phyloP scores from a whole-genome alignment of 2,329 filamentous ascomycete species.

The Bipolaris victoriae region DNA sequence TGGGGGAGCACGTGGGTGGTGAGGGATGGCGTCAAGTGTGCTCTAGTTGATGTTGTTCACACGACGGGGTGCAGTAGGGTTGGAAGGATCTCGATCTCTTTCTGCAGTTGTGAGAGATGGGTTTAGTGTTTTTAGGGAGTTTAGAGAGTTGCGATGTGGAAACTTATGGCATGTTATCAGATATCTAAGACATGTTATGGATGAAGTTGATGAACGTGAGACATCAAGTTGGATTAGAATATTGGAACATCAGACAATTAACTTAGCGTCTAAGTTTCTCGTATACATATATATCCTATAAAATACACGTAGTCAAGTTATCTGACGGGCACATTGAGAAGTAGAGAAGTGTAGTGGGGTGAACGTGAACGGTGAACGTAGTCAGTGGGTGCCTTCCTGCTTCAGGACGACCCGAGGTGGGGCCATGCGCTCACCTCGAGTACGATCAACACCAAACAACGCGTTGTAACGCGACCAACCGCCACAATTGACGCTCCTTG shows the following conservation, averaged over 20 bases:
- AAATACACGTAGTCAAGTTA: neutral
- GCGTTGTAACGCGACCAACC: slow-evolving; percentile 10
- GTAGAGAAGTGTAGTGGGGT: neutral
- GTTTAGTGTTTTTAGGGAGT: too few species aligned
- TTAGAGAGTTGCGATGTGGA: too few species aligned
- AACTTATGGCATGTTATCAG: too few species aligned
- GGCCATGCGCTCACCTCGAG: slow-evolving; percentile 12
- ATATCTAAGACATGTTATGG: too few species aligned
- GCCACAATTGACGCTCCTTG: neutral
- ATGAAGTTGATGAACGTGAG: too few species aligned
- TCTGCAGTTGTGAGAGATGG: too few species aligned
- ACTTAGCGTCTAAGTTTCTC: too few species aligned
- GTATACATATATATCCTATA: neutral
- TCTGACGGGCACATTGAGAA: neutral
- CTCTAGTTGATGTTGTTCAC: too few species aligned
- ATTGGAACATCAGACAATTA: neutral
- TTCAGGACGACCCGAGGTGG: slow-evolving; percentile 16
- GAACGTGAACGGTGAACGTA: neutral
- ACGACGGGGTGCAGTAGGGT: too few species aligned
- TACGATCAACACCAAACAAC: slow-evolving; percentile 19
- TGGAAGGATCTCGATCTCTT: too few species aligned
- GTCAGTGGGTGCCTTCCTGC: neutral
- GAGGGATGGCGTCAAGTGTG: too few species aligned
- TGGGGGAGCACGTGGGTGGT: too few species aligned
- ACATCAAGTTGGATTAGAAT: neutral